Base-by-base conservation (phyloP, 2,329 filamentous ascomycete genomes). In the Colletotrichum graminicola region DNA sequence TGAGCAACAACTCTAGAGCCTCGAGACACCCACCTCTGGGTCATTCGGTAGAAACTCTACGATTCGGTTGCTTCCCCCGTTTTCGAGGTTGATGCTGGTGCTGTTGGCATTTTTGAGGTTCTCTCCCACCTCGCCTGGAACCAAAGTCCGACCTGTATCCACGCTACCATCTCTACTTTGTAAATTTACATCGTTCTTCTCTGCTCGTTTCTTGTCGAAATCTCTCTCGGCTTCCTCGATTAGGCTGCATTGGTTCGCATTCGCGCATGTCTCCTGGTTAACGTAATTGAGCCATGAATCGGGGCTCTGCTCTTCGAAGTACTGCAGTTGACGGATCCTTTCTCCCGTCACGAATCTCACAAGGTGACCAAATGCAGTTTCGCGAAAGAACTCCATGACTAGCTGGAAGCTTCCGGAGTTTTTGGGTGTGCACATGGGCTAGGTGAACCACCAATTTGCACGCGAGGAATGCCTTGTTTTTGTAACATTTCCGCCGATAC, bases 31-130 rank as follows among this genome's bases (percentile, higher is more conserved):
- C n/a, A 71, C 67, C 26, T 71, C 67, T 7, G 67, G 67, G 14
- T 71, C 67, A 6, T 66, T 56, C 2, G 67, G 67, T 2, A 71
- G 18, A 11, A 71, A 71, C 5, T 56, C 51, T 7, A 71, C 43
- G 10, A 71, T 8, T 45, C 43, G 49, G 16, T 56, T n/a, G 12
- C 61, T 39, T 26, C 12, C 32, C 3, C 34, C 63, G 21, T 67
- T 62, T 32, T 71, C 63, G 3, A 51, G 39, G 18, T 67, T 47
- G 2, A 62, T 39, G 18, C 32, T 51, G 5, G 18, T 47, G 2
- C 57, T 39, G 18, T 32, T 51, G 5, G 18, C n/a, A 8, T 36
- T 36, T 14, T 39, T 26, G 11, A 45, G 43, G 4, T 7, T 43
- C 5, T 54, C 26, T 23, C 16, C 26, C 12, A 8, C 36, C 7